Evolutionary conservation across 192 early-diverging fungal species (phyloP), one percentile per base, ranked within the genome.

Genomic region (Backusella circina): DNA sequence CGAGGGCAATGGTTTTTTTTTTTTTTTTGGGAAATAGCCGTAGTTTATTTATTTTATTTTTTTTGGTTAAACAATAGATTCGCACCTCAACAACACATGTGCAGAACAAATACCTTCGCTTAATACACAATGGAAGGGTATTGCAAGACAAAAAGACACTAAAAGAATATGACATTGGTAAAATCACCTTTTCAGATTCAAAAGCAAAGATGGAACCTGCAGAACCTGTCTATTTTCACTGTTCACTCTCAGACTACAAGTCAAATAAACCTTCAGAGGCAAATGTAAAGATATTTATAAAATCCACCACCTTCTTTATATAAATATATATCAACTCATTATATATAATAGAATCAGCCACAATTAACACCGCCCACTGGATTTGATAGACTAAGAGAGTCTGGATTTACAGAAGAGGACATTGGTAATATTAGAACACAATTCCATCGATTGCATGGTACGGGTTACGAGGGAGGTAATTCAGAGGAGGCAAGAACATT

Each of bases 351-450:
- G 47, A 72, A 73, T 47, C 76, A 82, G 21, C 77, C 82, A 18
- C 86, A 81, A 44, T 76, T 83, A 31, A 84, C 80, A 1, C 85
- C 83, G 30, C 66, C 82, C 10, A 85, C 75, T 61, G 88, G 88
- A 5, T 89, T 89, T 57, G 88, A 89, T 73, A 82, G 88, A n/a
- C 57, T 89, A 33, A 77, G 84, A 65, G 88, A 87, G 51, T 82
- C 85, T 32, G 88, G 88, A 1, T 89, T 89, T 38, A 84, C 85
- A 10, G 88, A 87, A n/a, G 82, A 88, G 31, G 88, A 89, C 57
- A 84, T 89, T 61, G 75, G 76, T 31, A 84, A 83, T 35, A 84
- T 89, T 26, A 82, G 88, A 3, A 69, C 79, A 30, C 86, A 89
- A 51, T 89, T 89, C 36, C 88, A 89, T 80, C 80, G 80, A 18